Evolutionary conservation across 2,329 filamentous ascomycete species (phyloP).

Genomic region (Lecanicillium sp.): DNA sequence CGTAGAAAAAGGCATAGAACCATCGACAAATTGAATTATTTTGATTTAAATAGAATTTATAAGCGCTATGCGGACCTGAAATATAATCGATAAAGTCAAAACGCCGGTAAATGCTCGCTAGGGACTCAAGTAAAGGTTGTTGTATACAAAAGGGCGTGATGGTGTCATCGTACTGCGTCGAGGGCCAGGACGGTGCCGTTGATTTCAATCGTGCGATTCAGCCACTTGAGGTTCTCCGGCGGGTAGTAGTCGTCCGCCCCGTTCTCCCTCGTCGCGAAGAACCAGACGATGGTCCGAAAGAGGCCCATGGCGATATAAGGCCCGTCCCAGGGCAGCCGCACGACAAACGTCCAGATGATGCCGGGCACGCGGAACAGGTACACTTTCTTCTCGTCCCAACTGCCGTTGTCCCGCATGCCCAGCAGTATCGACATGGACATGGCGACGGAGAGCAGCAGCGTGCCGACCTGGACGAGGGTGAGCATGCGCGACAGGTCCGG

Average conservation of each 20-base stretch:
- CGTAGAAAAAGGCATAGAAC: no score
- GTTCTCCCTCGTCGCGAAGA: not conserved
- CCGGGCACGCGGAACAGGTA: conserved; percentile 2
- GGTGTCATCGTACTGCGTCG: not conserved
- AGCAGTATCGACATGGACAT: not conserved
- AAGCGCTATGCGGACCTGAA: no score
- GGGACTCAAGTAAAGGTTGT: not conserved
- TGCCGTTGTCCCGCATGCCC: conserved; percentile 1
- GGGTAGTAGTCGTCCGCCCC: conserved; percentile 7
- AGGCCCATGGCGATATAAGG: not conserved
- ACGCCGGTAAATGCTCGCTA: not conserved
- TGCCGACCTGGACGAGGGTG: conserved; percentile 6
- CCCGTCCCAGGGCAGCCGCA: conserved; percentile 4
- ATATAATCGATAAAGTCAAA: not conserved
- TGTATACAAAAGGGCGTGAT: not conserved
- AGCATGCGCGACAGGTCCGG: conserved; percentile 1
- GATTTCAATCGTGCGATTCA: conserved; percentile 1
- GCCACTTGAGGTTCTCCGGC: not conserved
- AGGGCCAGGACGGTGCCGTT: conserved; percentile 5
- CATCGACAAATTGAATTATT: not conserved
- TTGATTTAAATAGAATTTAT: not conserved
- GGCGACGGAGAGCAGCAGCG: not conserved
- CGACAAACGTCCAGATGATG: not conserved
- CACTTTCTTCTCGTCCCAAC: conserved; percentile 1
- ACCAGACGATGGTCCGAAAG: conserved; percentile 1